Percentiles rank a stretch among this genome's conserved stretches.
phyloP scores from a whole-genome alignment of 768 basidiomycete species.

The Stropharia rugosoannulata region DNA sequence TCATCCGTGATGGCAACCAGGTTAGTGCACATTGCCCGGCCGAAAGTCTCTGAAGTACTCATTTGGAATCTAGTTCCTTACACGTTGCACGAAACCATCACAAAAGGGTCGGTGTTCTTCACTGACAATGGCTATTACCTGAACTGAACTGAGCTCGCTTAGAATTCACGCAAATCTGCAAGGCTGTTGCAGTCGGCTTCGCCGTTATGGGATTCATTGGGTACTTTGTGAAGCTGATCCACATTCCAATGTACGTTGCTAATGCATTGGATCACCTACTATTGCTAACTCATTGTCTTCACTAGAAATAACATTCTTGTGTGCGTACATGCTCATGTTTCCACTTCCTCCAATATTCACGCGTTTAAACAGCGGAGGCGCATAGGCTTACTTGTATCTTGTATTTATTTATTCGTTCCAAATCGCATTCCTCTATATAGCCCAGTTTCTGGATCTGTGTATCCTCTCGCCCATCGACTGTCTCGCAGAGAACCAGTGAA shows the following conservation, averaged over 20 bases:
- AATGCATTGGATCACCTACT: neutral
- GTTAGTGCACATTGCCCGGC: slow-evolving; percentile 38
- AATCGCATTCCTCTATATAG: neutral
- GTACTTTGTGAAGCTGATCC: slow-evolving; percentile 97
- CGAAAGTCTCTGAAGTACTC: neutral
- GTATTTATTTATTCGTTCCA: slow-evolving; percentile 20
- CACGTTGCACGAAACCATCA: slow-evolving; percentile 96
- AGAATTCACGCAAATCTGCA: slow-evolving; percentile 96
- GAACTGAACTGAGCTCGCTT: slow-evolving; percentile 7
- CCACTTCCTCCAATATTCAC: slow-evolving; percentile 20
- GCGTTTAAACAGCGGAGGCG: slow-evolving; percentile 61
- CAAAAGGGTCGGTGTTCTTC: slow-evolving; percentile 70
- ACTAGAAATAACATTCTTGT: slow-evolving; percentile 94
- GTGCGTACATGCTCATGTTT: slow-evolving; percentile 52
- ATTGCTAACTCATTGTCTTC: slow-evolving; percentile 20
- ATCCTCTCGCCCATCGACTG: too few relatives aligned
- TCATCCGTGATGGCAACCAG: slow-evolving; percentile 91
- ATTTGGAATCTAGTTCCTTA: slow-evolving; percentile 70
- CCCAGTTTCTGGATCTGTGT: too few relatives aligned
- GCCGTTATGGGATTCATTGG: slow-evolving; percentile 99
- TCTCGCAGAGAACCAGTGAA: too few relatives aligned
- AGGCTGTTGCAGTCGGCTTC: slow-evolving; percentile 95
- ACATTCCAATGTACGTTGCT: slow-evolving; percentile 90
- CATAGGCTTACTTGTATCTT: slow-evolving; percentile 41
- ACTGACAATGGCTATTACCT: neutral